Conservation (phyloP, 495 filamentous ascomycete species). For the Arthonia radiata region DNA sequence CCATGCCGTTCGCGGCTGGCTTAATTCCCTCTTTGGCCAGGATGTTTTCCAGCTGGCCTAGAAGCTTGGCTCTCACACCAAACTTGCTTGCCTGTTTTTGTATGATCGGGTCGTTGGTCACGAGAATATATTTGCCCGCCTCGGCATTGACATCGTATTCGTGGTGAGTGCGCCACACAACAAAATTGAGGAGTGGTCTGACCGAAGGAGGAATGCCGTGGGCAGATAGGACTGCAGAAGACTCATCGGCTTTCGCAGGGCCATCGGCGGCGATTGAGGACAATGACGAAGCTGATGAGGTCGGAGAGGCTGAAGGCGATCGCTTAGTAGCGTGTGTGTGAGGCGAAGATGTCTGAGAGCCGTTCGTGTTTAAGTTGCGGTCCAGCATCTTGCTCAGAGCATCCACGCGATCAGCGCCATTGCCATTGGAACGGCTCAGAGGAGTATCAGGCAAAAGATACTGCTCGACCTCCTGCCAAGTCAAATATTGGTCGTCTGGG, state of each 20-base stretch:
- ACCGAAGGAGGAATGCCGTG: slow-evolving; percentile 18
- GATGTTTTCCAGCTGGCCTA: slow-evolving; percentile 32
- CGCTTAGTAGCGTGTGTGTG: no score
- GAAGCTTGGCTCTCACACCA: slow-evolving; percentile 31
- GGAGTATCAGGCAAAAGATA: slow-evolving; percentile 22
- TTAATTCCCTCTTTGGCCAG: slow-evolving; percentile 32
- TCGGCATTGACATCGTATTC: slow-evolving; percentile 14
- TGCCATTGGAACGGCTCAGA: slow-evolving; percentile 4
- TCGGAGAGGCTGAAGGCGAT: no score
- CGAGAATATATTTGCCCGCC: slow-evolving; percentile 15
- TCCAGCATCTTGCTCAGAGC: slow-evolving; percentile 7
- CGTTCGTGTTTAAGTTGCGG: no score
- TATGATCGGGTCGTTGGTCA: slow-evolving; percentile 32
- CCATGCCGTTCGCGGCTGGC: slow-evolving; percentile 29
- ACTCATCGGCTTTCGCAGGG: no score
- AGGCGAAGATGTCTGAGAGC: no score
- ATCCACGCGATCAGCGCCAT: slow-evolving; percentile 6
- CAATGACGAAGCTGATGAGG: no score
- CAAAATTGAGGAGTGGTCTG: slow-evolving; percentile 33
- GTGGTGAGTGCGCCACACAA: slow-evolving; percentile 30
- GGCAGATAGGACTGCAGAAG: no score
- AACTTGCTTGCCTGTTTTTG: slow-evolving; percentile 33
- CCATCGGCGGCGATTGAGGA: no score
- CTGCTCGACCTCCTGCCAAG: slow-evolving; percentile 37
- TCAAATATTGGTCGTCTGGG: slow-evolving; percentile 30